Evolutionary conservation across 2,329 filamentous ascomycete genomes (phyloP).

Genomic region (Sclerotinia sclerotiorum): DNA sequence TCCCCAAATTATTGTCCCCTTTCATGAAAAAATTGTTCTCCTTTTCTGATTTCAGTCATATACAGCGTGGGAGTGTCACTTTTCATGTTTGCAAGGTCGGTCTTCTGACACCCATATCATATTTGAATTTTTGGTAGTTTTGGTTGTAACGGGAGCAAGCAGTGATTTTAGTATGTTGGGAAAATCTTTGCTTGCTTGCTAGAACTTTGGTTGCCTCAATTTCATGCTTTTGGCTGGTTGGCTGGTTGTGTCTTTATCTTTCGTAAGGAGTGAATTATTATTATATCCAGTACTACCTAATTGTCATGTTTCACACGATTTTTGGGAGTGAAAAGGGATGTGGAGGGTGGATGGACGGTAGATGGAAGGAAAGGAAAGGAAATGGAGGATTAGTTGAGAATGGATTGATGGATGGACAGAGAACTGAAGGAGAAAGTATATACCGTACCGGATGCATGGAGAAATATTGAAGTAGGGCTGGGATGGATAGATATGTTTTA

Average conservation of each 20-base stretch:
- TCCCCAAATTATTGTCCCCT: not conserved
- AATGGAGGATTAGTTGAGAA: not conserved
- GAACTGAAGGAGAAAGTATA: not conserved
- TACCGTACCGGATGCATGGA: not conserved
- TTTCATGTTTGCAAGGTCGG: conserved; percentile 14
- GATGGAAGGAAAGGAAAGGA: not conserved
- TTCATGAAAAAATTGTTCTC: not conserved
- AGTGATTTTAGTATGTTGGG: not conserved
- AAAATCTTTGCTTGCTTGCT: conserved; percentile 11
- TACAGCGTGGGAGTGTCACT: not conserved
- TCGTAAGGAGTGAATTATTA: not conserved
- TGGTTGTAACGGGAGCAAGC: conserved; percentile 5
- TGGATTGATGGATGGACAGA: not conserved
- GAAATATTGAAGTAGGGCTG: not conserved
- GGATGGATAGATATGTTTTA: not conserved
- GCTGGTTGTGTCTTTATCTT: conserved; percentile 2
- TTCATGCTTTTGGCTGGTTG: conserved; percentile 2
- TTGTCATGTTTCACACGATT: not conserved
- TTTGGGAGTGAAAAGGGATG: not conserved
- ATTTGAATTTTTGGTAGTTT: conserved; percentile 14
- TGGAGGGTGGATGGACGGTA: not conserved
- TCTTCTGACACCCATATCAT: conserved; percentile 18
- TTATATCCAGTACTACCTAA: not conserved
- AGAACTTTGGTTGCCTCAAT: conserved; percentile 16
- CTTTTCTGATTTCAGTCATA: not conserved